A percentile compares a stretch with the other conserved stretches of the same genome.
phyloP scores from a whole-genome alignment of 768 basidiomycete species.

The Termitomyces sp. region DNA sequence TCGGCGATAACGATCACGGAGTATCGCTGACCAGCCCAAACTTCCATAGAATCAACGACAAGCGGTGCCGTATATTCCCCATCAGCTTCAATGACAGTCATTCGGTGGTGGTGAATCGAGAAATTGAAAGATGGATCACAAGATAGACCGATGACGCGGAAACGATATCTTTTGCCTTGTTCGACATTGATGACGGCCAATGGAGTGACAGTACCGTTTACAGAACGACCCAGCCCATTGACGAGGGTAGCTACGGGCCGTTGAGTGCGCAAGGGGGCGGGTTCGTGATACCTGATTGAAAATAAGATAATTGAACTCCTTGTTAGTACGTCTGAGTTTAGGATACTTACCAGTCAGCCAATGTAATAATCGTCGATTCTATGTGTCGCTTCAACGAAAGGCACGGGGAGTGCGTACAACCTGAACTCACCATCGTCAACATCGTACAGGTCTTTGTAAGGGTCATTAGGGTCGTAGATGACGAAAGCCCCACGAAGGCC shows the following conservation, averaged over 20 bases:
- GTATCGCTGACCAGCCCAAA: constrained; percentile 7
- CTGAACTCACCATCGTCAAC: background rate
- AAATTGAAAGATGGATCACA: constrained; percentile 6
- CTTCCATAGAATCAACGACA: constrained; percentile 2
- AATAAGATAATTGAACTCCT: background rate
- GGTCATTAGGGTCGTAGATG: constrained; percentile 4
- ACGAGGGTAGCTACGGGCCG: constrained; percentile 1
- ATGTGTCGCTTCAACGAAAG: background rate
- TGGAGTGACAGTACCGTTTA: background rate
- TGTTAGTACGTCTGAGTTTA: too few relatives aligned
- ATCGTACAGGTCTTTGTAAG: background rate
- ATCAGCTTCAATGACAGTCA: constrained; percentile 6
- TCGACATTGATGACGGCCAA: constrained; percentile 5
- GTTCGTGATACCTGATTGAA: constrained; percentile 4
- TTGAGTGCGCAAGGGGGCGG: background rate
- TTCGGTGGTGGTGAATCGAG: constrained; percentile 1
- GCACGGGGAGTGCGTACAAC: background rate
- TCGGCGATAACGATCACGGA: constrained; percentile 3
- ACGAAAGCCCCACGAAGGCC: constrained; percentile 7
- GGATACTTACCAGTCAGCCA: background rate
- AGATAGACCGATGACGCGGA: constrained; percentile 5
- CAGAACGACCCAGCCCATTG: constrained; percentile 4
- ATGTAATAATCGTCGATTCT: constrained; percentile 6
- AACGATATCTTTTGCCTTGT: constrained; percentile 4
- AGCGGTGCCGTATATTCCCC: constrained; percentile 1